These are phyloP conservation scores for Talaromyces thailandensis DNA, from an alignment of 495 filamentous ascomycete genomes.

Conservation along the genomic window DNA sequence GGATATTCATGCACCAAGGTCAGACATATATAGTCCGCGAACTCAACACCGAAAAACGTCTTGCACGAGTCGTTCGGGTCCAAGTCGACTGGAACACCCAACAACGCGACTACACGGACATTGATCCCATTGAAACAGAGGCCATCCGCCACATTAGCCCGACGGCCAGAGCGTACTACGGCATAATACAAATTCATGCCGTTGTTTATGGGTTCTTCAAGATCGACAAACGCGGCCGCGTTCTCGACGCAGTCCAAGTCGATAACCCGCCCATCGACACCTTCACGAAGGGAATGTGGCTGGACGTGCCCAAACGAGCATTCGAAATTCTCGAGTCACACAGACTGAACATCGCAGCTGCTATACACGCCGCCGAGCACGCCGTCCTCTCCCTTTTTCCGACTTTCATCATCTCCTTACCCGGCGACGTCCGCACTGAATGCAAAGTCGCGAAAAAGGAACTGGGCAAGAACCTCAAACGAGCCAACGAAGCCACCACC, in stretches of 20 bases:
- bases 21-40: constrained; percentile 85
- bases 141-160: constrained; percentile 59
- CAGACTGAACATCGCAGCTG: constrained; percentile 72
- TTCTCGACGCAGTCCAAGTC: constrained; percentile 88
- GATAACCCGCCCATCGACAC: constrained; percentile 87
- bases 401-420: constrained; percentile 78
- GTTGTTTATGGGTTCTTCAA: constrained; percentile 97
- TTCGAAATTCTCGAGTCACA: constrained; percentile 68
- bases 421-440: constrained; percentile 86
- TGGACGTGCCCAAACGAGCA: constrained; percentile 74
- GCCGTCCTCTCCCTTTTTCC: constrained; percentile 80
- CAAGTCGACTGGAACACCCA: constrained; percentile 91
- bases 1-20: constrained; percentile 95
- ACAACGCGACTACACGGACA: constrained; percentile 90
- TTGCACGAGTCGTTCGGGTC: constrained; percentile 71
- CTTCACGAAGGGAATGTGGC: constrained; percentile 87
- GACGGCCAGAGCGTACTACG: constrained; percentile 65
- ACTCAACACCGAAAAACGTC: constrained; percentile 65
- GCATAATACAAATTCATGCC: constrained; percentile 71
- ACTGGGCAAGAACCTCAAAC: constrained; percentile 23
- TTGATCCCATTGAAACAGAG: constrained; percentile 87
- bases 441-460: constrained; percentile 84
- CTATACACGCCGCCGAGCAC: constrained; percentile 92
- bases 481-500: constrained; percentile 13
- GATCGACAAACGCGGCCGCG: constrained; percentile 66